phyloP scores from a whole-genome alignment of 169 alveolate genomes.

The Cryptosporidium felis region DNA sequence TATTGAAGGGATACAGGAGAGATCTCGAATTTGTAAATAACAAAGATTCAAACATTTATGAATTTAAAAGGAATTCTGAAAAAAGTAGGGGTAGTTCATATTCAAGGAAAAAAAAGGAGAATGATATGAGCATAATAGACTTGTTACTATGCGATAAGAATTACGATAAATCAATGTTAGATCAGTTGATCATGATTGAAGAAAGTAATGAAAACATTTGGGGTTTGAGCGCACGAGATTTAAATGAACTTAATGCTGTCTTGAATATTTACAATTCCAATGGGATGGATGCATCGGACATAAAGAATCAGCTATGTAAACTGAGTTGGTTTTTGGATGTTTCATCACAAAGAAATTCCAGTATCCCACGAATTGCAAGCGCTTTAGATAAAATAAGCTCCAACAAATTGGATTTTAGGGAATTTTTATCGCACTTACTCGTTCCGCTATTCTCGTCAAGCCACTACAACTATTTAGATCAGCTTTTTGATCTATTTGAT shows the following conservation, averaged over 20 bases:
- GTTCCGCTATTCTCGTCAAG: constrained; percentile 57
- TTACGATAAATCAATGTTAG: constrained; percentile 11
- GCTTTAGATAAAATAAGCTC: constrained; percentile 8
- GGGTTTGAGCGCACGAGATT: constrained; percentile 59
- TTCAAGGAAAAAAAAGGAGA: constrained; percentile 9
- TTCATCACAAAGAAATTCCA: constrained; percentile 17
- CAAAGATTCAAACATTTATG: background rate
- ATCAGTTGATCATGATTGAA: constrained; percentile 44
- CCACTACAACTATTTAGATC: constrained; percentile 50
- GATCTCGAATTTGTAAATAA: constrained; percentile 1
- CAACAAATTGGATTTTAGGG: background rate
- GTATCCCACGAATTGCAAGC: constrained; percentile 25
- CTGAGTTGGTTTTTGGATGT: constrained; percentile 61
- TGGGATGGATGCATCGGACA: background rate
- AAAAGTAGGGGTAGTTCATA: background rate
- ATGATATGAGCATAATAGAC: constrained; percentile 24
- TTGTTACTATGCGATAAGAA: constrained; percentile 21
- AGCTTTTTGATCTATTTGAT: constrained; percentile 44
- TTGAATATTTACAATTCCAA: background rate
- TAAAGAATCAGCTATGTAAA: constrained; percentile 12
- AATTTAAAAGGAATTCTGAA: background rate
- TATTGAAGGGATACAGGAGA: constrained; percentile 7
- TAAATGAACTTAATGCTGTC: constrained; percentile 21
- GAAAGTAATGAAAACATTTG: constrained; percentile 64
- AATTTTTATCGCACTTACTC: constrained; percentile 14